Evolutionary conservation across 2,329 filamentous ascomycete species (phyloP).

Genomic region (Dryadomyces sulphureus): DNA sequence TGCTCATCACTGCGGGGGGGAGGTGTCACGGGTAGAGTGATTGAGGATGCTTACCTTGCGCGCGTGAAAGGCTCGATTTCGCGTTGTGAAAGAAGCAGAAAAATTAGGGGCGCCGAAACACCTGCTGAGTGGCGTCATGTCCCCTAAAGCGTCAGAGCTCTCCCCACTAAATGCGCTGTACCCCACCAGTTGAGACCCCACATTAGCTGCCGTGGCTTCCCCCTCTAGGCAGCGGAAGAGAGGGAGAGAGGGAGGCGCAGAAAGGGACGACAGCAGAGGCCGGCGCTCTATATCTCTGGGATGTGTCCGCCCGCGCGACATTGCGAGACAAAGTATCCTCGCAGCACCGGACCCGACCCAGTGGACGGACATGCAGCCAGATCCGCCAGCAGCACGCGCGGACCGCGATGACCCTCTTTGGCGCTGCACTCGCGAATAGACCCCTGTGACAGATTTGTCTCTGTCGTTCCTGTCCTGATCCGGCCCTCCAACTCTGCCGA

Average conservation of each 20-base stretch:
- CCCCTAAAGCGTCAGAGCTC: background rate
- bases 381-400: too few relatives aligned
- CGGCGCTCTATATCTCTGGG: background rate
- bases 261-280: background rate
- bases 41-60: background rate
- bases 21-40: too few relatives aligned
- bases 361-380: too few relatives aligned
- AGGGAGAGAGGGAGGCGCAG: too few relatives aligned
- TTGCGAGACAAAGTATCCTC: background rate
- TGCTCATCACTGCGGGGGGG: conserved; percentile 16
- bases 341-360: too few relatives aligned
- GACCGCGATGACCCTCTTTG: background rate
- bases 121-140: background rate
- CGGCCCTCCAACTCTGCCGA: background rate
- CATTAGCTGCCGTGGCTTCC: too few relatives aligned
- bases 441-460: too few relatives aligned
- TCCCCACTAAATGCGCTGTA: background rate
- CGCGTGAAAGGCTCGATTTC: background rate
- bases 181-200: background rate
- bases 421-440: too few relatives aligned
- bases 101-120: background rate
- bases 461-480: too few relatives aligned
- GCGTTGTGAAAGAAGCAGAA: background rate
- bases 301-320: background rate
- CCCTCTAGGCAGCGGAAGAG: too few relatives aligned